phyloP scores from a whole-genome alignment of 1,284 basidiomycete species.

The Irpex sp. region DNA sequence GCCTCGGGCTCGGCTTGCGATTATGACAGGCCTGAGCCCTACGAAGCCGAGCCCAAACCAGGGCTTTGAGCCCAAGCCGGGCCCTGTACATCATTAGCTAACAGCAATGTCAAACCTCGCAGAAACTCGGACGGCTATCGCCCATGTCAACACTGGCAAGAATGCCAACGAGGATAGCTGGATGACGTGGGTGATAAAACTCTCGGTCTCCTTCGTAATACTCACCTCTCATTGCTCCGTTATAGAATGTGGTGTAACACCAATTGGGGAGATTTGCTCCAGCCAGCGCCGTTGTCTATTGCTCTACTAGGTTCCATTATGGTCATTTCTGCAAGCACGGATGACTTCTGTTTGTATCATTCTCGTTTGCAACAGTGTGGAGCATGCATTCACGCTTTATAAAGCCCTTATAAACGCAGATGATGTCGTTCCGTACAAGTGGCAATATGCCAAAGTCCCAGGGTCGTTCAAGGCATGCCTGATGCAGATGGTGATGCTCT shows the following conservation, averaged over 20 bases:
- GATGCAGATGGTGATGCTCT: not conserved
- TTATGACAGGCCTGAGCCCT: too few relatives aligned
- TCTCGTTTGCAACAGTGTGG: not conserved
- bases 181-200: not conserved
- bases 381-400: not conserved
- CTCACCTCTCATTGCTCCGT: not conserved
- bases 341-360: slow-evolving; percentile 6
- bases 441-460: not conserved
- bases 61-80: too few relatives aligned
- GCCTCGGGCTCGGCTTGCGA: too few relatives aligned
- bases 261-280: slow-evolving; percentile 13
- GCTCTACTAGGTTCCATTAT: slow-evolving; percentile 9
- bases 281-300: slow-evolving; percentile 12
- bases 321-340: slow-evolving; percentile 6
- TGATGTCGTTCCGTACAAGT: not conserved
- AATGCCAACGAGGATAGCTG: not conserved
- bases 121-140: not conserved
- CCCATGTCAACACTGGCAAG: not conserved
- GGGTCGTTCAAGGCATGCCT: not conserved
- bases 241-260: slow-evolving; percentile 10
- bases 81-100: not conserved
- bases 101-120: not conserved
- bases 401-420: not conserved
- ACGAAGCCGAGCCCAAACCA: too few relatives aligned
- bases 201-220: too few relatives aligned